Base-by-base conservation (phyloP, 305 asterid genomes). In the Salvia sclarea region DNA sequence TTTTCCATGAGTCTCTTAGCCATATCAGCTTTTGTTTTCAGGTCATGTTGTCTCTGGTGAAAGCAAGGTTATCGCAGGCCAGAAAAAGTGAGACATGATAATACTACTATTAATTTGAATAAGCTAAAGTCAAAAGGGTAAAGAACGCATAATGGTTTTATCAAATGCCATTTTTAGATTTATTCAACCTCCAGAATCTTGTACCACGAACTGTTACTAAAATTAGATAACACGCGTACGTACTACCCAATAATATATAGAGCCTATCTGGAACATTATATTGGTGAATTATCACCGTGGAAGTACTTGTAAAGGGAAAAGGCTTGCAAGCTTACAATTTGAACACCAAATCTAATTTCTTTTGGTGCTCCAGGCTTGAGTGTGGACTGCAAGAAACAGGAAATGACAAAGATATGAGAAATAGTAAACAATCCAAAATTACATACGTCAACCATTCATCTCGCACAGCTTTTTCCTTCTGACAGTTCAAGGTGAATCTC, bases 1-100 rank as follows among this genome's bases (percentile, higher is more conserved):
- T 81, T 83, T 66, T 90, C 97, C 89, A 90, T 77, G 61, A 88
- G 89, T 82, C 94, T 84, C 83, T 75, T 88, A 48, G 63, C 92
- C 68, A 68, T 75, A 76, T 88, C 90, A 74, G 92, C 98, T 86
- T 90, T 93, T 75, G 84, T 74, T 80, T 85, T 81, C 73, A 90
- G 78, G 74, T 93, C 98, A 10, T 82, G 79, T 43, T 77, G 77
- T 60, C 76, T 77, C 98, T 93, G 80, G 65, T 60, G 75, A 61
- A 79, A 72, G 61, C 38, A 69, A 67, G 56, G 52, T 61, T 61
- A 69, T 74, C 48, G 48, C 16, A 49, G 44, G 66, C 47, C 73
- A 71, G 58, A 71, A 62, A 41, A 69, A 52, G 57, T 57, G 55
- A 49, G 48, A 52, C 66, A 13, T 60, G 47, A 58, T 56, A 53